Conservation (phyloP, 805 yeast species). For the Candida morakotiae region DNA sequence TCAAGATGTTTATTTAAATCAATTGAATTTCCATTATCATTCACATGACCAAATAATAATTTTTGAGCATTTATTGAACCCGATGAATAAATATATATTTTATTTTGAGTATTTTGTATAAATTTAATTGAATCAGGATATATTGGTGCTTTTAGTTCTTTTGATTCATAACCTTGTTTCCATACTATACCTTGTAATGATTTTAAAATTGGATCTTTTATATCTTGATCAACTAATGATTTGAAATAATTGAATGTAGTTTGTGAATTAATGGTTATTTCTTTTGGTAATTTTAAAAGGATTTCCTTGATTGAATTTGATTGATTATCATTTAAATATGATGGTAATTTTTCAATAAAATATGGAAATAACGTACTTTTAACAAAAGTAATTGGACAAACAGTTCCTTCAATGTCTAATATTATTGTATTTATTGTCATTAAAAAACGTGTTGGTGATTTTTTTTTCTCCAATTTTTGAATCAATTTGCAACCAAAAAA, state of each 20-base stretch:
- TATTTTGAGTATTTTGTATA: constrained; percentile 39
- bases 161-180: constrained; percentile 74
- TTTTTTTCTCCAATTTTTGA: constrained; percentile 1
- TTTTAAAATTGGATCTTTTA: constrained; percentile 76
- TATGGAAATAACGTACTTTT: constrained; percentile 75
- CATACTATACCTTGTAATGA: constrained; percentile 81
- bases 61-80: constrained; percentile 89
- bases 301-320: constrained; percentile 23
- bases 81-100: constrained; percentile 75
- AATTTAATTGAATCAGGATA: constrained; percentile 66
- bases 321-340: constrained; percentile 16
- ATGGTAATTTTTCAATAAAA: constrained; percentile 52
- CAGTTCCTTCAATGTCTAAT: constrained; percentile 88
- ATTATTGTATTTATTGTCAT: constrained; percentile 25
- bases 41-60: constrained; percentile 65
- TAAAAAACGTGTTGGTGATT: constrained; percentile 1
- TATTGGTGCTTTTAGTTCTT: constrained; percentile 73
- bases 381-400: constrained; percentile 88
- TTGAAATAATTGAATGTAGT: constrained; percentile 46
- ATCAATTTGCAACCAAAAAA: not conserved
- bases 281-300: constrained; percentile 45
- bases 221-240: constrained; percentile 57
- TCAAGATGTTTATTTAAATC: constrained; percentile 52
- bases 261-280: constrained; percentile 19
- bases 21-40: constrained; percentile 19